Conservation (phyloP, 371 early-diverging fungal species). For the Apophysomyces ossiformis region DNA sequence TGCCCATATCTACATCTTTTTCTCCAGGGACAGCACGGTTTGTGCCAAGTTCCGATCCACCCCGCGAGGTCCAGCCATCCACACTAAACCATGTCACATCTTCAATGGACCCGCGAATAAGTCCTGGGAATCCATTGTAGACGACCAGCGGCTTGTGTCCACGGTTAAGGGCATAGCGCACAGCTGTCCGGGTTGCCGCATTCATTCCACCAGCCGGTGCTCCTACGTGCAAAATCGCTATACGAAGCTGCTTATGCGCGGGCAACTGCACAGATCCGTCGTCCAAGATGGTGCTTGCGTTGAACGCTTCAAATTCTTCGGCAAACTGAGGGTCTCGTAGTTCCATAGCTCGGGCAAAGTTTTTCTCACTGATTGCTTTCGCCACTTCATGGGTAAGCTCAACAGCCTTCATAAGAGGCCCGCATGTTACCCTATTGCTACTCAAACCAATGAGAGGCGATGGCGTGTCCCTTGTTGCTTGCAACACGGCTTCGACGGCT, state of each 20-base stretch:
- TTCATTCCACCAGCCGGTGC: slow-evolving; percentile 81
- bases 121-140: slow-evolving; percentile 93
- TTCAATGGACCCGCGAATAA: slow-evolving; percentile 79
- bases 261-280: slow-evolving; percentile 27
- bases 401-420: slow-evolving; percentile 91
- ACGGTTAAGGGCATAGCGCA: slow-evolving; percentile 84
- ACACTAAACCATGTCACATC: slow-evolving; percentile 87
- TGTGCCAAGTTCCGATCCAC: slow-evolving; percentile 96
- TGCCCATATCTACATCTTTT: slow-evolving; percentile 70
- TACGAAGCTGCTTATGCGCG: slow-evolving; percentile 62
- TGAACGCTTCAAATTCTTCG: slow-evolving; percentile 38
- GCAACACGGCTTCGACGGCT: slow-evolving; percentile 91
- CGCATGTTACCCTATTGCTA: slow-evolving; percentile 79
- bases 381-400: slow-evolving; percentile 70
- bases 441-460: slow-evolving; percentile 90
- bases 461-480: slow-evolving; percentile 75
- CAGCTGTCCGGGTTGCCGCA: slow-evolving; percentile 58
- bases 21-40: slow-evolving; percentile 87
- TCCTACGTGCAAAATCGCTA: slow-evolving; percentile 93
- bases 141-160: slow-evolving; percentile 85
- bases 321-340: slow-evolving; percentile 86
- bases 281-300: slow-evolving; percentile 37
- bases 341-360: slow-evolving; percentile 86
- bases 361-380: slow-evolving; percentile 73
- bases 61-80: slow-evolving; percentile 89